Base-by-base conservation (phyloP, 495 filamentous ascomycete species). In the Hyaloscypha finlandica region DNA sequence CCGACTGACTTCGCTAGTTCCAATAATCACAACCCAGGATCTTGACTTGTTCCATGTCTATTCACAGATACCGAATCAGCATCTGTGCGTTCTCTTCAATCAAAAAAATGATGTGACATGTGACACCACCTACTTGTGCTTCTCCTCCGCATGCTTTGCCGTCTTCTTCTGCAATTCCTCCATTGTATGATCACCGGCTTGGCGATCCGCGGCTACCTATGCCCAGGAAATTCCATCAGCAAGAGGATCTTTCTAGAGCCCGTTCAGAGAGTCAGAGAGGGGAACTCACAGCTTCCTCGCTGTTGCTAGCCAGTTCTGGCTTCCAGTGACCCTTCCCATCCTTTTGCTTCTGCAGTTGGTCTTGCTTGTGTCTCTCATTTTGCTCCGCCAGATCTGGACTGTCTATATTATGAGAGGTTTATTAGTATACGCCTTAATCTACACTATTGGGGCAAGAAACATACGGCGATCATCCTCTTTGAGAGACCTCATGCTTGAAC, bases 281-380 rank as follows among this genome's bases (percentile, higher is more conserved):
- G 30, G 29, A 32, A 79, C 81, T 81, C 68, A 97, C 87, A 72
- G 87, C 87, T 68, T 89, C 88, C 82, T 97, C 93, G 72, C 89
- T 92, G 74, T 91, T 85, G 66, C 86, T 91, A 6, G 91, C 91
- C 63, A 97, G 77, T 74, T 91, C 89, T 22, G 87, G 80, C 77
- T 90, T 90, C 93, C 93, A 96, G 70, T 92, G 84, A 14, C 81
- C 90, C 77, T 89, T 88, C 25, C 93, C 93, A 14, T 86, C 79
- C 79, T 91, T 91, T 61, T 87, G 83, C 79, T 88, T 88, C 73
- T 82, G 77, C 63, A 96, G 68, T 42, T 85, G 83, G 58, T 92
- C 86, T 56, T 91, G 78, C 80, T 96, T 96, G 71, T 94, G 83
- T 57, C 81, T 73, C 71, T 94, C 91, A 65, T 87, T 71, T 6